phyloP scores from a whole-genome alignment of 768 basidiomycete genomes.

The Termitomyces sp. region DNA sequence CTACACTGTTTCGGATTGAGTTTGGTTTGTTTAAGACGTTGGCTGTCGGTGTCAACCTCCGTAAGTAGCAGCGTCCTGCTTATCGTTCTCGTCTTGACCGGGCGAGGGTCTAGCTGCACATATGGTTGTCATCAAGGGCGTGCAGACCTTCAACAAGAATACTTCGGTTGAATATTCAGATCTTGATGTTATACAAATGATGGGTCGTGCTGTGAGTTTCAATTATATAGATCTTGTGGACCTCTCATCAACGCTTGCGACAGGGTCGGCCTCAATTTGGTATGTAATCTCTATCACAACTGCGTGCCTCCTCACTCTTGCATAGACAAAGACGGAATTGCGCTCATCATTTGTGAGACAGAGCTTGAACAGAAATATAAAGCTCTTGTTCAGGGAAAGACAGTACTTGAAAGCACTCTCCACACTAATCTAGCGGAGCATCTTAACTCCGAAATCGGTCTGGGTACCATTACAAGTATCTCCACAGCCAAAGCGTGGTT shows the following conservation, averaged over 20 bases:
- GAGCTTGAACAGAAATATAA: slow-evolving; percentile 70
- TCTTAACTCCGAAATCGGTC: slow-evolving; percentile 88
- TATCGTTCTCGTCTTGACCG: not conserved
- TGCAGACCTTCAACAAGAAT: slow-evolving; percentile 70
- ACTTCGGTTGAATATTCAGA: slow-evolving; percentile 80
- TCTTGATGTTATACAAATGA: slow-evolving; percentile 93
- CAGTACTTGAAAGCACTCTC: slow-evolving; percentile 79
- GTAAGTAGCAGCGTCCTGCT: slow-evolving; percentile 35
- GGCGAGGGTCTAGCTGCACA: slow-evolving; percentile 62
- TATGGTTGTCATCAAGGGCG: slow-evolving; percentile 90
- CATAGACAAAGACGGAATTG: slow-evolving; percentile 76
- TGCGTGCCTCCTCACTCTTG: not conserved
- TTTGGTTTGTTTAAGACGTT: slow-evolving; percentile 58
- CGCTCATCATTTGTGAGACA: slow-evolving; percentile 77
- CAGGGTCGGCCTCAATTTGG: slow-evolving; percentile 92
- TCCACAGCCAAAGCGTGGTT: slow-evolving; percentile 80
- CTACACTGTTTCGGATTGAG: not conserved
- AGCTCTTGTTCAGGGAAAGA: slow-evolving; percentile 62
- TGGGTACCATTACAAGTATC: slow-evolving; percentile 73
- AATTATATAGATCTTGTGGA: not conserved
- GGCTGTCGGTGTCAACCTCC: slow-evolving; percentile 94
- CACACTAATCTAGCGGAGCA: slow-evolving; percentile 85
- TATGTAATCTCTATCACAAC: slow-evolving; percentile 17
- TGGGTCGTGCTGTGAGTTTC: slow-evolving; percentile 77
- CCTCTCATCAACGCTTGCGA: not conserved